A percentile compares a stretch with the other conserved stretches of the same genome.
Conservation (phyloP, 2,329 filamentous ascomycete genomes). For the Aspergillus unguis region DNA sequence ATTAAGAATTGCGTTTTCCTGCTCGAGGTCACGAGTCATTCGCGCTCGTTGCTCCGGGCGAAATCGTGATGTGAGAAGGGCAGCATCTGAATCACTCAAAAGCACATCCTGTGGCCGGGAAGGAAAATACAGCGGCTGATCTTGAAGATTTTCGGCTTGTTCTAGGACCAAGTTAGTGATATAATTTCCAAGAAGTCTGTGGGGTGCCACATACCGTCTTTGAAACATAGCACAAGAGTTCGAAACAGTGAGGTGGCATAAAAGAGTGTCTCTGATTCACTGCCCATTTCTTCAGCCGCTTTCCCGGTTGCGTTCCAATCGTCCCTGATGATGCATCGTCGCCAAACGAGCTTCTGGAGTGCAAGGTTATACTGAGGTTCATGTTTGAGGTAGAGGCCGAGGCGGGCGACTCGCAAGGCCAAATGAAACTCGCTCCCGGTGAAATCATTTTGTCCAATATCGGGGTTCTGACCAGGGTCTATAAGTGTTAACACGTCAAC, state of each 20-base stretch:
- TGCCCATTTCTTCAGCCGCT: conserved; percentile 70
- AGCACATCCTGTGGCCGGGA: conserved; percentile 28
- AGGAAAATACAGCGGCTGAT: conserved; percentile 23
- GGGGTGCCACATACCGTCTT: conserved; percentile 36
- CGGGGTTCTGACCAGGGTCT: conserved; percentile 49
- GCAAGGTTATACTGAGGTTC: conserved; percentile 35
- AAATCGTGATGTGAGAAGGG: conserved; percentile 51
- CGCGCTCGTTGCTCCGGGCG: conserved; percentile 64
- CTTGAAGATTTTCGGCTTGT: conserved; percentile 14
- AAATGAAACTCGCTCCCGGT: conserved; percentile 66
- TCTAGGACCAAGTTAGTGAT: conserved; percentile 17
- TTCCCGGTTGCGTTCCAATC: conserved; percentile 80
- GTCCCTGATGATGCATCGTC: conserved; percentile 77
- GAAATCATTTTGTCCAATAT: conserved; percentile 48
- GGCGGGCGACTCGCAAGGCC: conserved; percentile 58
- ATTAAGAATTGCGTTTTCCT: conserved; percentile 66
- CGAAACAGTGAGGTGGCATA: conserved; percentile 65
- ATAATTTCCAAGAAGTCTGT: background rate
- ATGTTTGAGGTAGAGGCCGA: conserved; percentile 55
- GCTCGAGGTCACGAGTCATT: conserved; percentile 67
- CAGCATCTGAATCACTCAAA: conserved; percentile 38
- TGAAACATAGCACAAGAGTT: conserved; percentile 63
- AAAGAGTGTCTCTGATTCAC: conserved; percentile 61
- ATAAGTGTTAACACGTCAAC: conserved; percentile 72
- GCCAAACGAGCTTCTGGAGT: conserved; percentile 64